Conservation (phyloP, 2,329 filamentous ascomycete genomes). For the Xylariales sp. region DNA sequence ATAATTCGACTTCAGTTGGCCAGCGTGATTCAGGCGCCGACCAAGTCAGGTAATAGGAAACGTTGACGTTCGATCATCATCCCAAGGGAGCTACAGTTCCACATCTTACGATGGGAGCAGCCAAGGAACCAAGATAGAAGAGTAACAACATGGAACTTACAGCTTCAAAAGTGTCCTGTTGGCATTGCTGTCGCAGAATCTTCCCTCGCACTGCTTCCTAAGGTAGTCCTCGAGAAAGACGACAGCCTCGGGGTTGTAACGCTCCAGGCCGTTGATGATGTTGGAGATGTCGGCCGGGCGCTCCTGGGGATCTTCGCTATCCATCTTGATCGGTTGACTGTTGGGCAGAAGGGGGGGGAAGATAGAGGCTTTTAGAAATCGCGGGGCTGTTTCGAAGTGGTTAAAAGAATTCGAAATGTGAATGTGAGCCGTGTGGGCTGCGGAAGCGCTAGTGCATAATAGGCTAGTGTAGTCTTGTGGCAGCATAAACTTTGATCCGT, state of each 20-base stretch:
- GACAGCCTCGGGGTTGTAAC: constrained; percentile 98
- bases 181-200: constrained; percentile 92
- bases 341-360: neutral
- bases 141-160: constrained; percentile 52
- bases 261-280: constrained; percentile 95
- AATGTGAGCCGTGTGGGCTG: constrained; percentile 14
- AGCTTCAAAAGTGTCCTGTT: constrained; percentile 95
- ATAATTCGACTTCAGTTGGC: constrained; percentile 64
- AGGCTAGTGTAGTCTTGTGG: constrained; percentile 6
- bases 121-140: constrained; percentile 14
- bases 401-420: constrained; percentile 23
- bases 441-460: constrained; percentile 10
- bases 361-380: constrained; percentile 9
- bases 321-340: constrained; percentile 43
- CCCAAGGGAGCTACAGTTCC: too few relatives aligned
- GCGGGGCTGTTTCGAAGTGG: constrained; percentile 19
- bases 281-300: constrained; percentile 85
- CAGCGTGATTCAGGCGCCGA: constrained; percentile 52
- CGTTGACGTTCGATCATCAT: constrained; percentile 82
- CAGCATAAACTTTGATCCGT: constrained; percentile 3
- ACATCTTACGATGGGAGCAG: too few relatives aligned
- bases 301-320: constrained; percentile 83
- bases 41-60: constrained; percentile 97
- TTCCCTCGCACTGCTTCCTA: constrained; percentile 87
- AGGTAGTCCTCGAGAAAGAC: constrained; percentile 92